Evolutionary conservation across 2,329 filamentous ascomycete species (phyloP).

Genomic region (Alternaria conjuncta): DNA sequence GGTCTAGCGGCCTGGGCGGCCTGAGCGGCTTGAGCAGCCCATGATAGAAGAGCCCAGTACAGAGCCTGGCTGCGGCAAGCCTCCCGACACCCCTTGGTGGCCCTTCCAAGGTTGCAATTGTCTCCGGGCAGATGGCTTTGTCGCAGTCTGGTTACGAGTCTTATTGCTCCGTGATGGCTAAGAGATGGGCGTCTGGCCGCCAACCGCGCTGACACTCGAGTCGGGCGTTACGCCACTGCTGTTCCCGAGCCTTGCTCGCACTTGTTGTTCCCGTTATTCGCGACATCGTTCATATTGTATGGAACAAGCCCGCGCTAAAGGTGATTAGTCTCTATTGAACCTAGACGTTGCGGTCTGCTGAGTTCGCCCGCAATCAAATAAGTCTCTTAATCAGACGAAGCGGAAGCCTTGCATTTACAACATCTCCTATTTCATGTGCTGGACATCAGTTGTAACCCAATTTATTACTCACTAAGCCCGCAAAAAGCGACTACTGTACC

Average conservation of each 20-base stretch:
- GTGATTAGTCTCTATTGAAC: neutral
- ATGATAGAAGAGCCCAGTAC: neutral
- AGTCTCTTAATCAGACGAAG: neutral
- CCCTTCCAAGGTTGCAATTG: constrained; percentile 1
- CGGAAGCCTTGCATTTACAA: neutral
- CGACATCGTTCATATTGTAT: neutral
- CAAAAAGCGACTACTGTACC: neutral
- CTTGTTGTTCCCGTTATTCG: neutral
- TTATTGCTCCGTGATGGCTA: neutral
- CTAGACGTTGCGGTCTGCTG: neutral
- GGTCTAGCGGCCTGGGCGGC: neutral
- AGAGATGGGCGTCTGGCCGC: neutral
- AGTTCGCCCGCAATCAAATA: neutral
- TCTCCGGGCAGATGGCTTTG: constrained; percentile 1
- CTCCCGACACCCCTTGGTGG: constrained; percentile 7
- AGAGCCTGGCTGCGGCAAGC: neutral
- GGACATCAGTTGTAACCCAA: neutral
- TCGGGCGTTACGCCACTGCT: neutral
- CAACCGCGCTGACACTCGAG: neutral
- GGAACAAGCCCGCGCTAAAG: neutral
- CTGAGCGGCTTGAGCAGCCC: neutral
- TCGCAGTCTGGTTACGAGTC: neutral
- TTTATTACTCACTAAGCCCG: neutral
- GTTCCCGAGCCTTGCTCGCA: neutral
- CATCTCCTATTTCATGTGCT: neutral